These are phyloP conservation scores for Hyphopichia burtonii DNA, from an alignment of 1,139 yeast species.

Conservation along the genomic window DNA sequence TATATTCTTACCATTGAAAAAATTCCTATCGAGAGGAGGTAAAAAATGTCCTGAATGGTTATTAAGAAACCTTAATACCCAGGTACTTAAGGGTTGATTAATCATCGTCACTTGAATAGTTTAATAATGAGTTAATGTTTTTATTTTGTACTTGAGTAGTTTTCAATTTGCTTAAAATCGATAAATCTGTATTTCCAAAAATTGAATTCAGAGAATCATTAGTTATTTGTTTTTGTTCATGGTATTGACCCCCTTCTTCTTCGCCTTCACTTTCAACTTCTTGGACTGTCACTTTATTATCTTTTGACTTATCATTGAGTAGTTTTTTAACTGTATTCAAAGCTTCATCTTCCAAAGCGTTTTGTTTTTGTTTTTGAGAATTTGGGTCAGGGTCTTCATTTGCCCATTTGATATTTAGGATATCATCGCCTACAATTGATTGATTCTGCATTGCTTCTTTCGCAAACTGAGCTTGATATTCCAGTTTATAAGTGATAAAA, in stretches of 20 bases:
- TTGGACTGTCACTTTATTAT: conserved; percentile 5
- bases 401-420: conserved; percentile 83
- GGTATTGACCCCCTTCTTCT: not conserved
- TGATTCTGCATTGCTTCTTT: conserved; percentile 92
- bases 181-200: conserved; percentile 1
- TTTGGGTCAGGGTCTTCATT: conserved; percentile 81
- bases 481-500: conserved; percentile 69
- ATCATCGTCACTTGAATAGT: conserved; percentile 27
- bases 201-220: not conserved
- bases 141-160: not conserved
- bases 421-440: conserved; percentile 64
- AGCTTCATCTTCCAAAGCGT: conserved; percentile 35
- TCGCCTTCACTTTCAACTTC: conserved; percentile 9
- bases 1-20: conserved; percentile 51
- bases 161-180: not conserved
- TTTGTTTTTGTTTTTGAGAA: conserved; percentile 53
- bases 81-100: conserved; percentile 14
- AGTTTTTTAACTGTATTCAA: conserved; percentile 31
- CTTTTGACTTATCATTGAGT: conserved; percentile 14
- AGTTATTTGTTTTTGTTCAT: not conserved
- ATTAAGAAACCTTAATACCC: conserved; percentile 19
- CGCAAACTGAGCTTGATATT: conserved; percentile 85
- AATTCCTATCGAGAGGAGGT: conserved; percentile 48
- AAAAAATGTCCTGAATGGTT: conserved; percentile 56
- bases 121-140: not conserved